Percentiles rank a stretch among this genome's conserved stretches.
These are phyloP conservation scores for Bidens hawaiensis DNA, from an alignment of 140 eudicot genomes.

Conservation along the genomic window DNA sequence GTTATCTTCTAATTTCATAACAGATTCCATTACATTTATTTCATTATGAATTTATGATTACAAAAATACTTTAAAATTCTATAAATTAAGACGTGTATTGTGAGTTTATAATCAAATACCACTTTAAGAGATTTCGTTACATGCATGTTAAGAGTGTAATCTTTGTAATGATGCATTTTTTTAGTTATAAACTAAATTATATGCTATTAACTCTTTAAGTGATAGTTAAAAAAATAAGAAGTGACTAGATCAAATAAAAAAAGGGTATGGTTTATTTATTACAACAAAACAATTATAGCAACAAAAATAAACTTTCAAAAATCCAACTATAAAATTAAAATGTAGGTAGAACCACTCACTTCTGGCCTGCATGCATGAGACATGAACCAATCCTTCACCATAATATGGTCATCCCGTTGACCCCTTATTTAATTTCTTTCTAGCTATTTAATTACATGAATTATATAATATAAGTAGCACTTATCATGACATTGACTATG, in stretches of 20 bases:
- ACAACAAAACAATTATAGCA: not conserved
- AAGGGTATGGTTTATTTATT: not conserved
- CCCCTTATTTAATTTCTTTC: not conserved
- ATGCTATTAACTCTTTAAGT: too few relatives aligned
- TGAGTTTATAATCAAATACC: too few relatives aligned
- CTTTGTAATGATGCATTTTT: too few relatives aligned
- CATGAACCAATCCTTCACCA: conserved; percentile 1
- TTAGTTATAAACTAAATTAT: too few relatives aligned
- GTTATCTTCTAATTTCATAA: too few relatives aligned
- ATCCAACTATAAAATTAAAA: not conserved
- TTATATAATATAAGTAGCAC: not conserved
- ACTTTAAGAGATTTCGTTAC: too few relatives aligned
- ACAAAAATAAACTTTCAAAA: not conserved
- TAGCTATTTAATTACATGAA: not conserved
- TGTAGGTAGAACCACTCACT: not conserved
- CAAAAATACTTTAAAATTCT: too few relatives aligned
- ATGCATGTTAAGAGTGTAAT: too few relatives aligned
- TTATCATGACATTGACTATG: not conserved
- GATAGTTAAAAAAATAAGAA: too few relatives aligned
- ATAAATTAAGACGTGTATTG: too few relatives aligned
- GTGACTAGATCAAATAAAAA: not conserved
- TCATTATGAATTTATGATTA: too few relatives aligned
- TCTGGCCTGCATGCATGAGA: conserved; percentile 24
- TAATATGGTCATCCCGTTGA: conserved; percentile 6
- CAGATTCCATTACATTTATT: too few relatives aligned